Evolutionary conservation across 78 protist genomes (phyloP).

Genomic region (Pelomyxa schiedti): DNA sequence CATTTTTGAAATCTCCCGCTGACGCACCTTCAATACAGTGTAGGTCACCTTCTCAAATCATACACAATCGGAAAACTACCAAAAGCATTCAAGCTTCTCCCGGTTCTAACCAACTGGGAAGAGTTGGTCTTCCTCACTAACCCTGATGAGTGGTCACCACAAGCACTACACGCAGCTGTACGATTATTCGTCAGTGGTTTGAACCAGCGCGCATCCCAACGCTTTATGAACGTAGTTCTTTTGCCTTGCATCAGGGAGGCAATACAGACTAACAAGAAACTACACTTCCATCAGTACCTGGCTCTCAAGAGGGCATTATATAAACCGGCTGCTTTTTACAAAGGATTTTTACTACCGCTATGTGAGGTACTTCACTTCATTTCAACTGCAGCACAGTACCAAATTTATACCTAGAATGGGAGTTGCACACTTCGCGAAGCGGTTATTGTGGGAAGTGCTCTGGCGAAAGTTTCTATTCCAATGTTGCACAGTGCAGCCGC

Average conservation of each 20-base stretch:
- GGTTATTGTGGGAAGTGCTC: slow-evolving; percentile 43
- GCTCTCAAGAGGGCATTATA: slow-evolving; percentile 73
- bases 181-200: slow-evolving; percentile 70
- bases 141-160: slow-evolving; percentile 84
- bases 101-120: slow-evolving; percentile 86
- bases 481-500: slow-evolving; percentile 71
- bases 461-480: slow-evolving; percentile 62
- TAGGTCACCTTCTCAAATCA: slow-evolving; percentile 61
- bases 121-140: slow-evolving; percentile 76
- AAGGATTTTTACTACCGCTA: slow-evolving; percentile 88
- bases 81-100: slow-evolving; percentile 86
- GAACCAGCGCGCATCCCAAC: slow-evolving; percentile 73
- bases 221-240: slow-evolving; percentile 78
- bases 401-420: slow-evolving; percentile 1
- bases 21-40: slow-evolving; percentile 15
- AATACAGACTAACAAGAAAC: slow-evolving; percentile 52
- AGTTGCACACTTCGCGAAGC: slow-evolving; percentile 63
- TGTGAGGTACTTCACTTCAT: slow-evolving; percentile 18
- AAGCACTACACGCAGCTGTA: slow-evolving; percentile 66
- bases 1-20: background rate
- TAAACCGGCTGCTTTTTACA: slow-evolving; percentile 91
- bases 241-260: slow-evolving; percentile 79
- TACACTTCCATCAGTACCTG: slow-evolving; percentile 81
- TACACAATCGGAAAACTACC: slow-evolving; percentile 86
- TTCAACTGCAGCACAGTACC: background rate